A percentile compares a stretch with the other conserved stretches of the same genome.
Evolutionary conservation across 352 stramenopile species (phyloP).

Genomic region (Achlya hypogyna): DNA sequence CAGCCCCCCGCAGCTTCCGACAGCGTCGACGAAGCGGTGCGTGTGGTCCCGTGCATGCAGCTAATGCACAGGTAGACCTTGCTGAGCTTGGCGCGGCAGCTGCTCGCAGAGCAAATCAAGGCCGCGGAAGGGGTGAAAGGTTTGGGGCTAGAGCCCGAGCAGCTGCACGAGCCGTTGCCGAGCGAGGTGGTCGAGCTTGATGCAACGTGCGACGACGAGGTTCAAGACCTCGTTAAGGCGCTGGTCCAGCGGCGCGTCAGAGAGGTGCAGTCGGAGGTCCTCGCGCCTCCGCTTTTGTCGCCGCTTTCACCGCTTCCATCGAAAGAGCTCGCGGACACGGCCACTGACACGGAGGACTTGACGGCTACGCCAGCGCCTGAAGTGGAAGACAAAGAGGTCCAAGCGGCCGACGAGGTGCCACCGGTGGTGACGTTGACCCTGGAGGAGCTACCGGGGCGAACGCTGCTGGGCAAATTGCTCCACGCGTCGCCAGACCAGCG

Average conservation of each 20-base stretch:
- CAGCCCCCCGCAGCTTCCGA: background rate
- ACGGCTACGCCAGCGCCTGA: background rate
- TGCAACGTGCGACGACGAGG: background rate
- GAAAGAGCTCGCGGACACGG: background rate
- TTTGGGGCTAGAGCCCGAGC: background rate
- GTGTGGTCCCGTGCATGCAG: background rate
- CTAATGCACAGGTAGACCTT: background rate
- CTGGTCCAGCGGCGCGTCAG: background rate
- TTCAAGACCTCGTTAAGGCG: background rate
- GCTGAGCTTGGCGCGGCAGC: background rate
- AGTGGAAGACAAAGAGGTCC: background rate
- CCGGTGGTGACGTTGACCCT: background rate
- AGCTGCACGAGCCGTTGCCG: background rate
- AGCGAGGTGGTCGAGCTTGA: background rate
- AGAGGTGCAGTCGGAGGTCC: background rate
- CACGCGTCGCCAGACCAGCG: background rate
- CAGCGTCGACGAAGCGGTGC: background rate
- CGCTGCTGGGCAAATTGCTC: slow-evolving; percentile 14
- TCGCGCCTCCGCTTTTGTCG: background rate
- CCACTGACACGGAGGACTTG: slow-evolving; percentile 16
- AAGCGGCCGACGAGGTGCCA: background rate
- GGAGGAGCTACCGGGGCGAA: slow-evolving; percentile 12
- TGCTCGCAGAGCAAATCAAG: background rate
- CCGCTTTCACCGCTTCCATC: background rate
- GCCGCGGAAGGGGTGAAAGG: background rate